These are phyloP conservation scores for Coleophoma crateriformis DNA, from an alignment of 2,329 filamentous ascomycete species.

Conservation along the genomic window DNA sequence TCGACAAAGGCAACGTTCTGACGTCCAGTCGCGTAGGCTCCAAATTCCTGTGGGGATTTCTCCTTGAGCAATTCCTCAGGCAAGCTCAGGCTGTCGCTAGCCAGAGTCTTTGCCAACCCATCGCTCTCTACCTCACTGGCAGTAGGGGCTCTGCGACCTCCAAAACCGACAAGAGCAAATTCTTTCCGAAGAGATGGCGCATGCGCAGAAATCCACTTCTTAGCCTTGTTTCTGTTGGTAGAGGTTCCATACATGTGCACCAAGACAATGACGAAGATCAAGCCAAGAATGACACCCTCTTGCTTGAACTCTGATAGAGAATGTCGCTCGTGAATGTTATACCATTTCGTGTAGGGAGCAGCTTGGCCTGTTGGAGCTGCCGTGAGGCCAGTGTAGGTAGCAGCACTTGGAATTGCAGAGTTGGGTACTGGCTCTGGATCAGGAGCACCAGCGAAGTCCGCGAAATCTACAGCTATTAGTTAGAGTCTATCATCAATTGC, in stretches of 20 bases:
- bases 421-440: conserved; percentile 53
- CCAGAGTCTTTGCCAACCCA: conserved; percentile 31
- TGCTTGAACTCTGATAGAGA: conserved; percentile 77
- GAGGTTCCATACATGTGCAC: conserved; percentile 78
- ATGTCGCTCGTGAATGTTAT: conserved; percentile 90
- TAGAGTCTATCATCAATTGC: background rate
- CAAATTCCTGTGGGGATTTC: conserved; percentile 81
- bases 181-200: conserved; percentile 68
- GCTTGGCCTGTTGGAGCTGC: conserved; percentile 40
- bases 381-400: conserved; percentile 39
- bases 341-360: conserved; percentile 87
- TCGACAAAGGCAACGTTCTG: conserved; percentile 92
- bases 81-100: conserved; percentile 31
- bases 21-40: conserved; percentile 82
- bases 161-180: conserved; percentile 83
- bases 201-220: conserved; percentile 74
- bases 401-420: conserved; percentile 35
- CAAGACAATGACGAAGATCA: conserved; percentile 68
- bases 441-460: conserved; percentile 81
- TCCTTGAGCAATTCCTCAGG: conserved; percentile 67
- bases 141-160: conserved; percentile 41
- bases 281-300: conserved; percentile 75
- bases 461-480: conserved; percentile 63
- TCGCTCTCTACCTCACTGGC: conserved; percentile 39
- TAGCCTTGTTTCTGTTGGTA: conserved; percentile 75